A percentile compares a stretch with the other conserved stretches of the same genome.
Evolutionary conservation across 495 filamentous ascomycete genomes (phyloP).

Genomic region (Platismatia glauca): DNA sequence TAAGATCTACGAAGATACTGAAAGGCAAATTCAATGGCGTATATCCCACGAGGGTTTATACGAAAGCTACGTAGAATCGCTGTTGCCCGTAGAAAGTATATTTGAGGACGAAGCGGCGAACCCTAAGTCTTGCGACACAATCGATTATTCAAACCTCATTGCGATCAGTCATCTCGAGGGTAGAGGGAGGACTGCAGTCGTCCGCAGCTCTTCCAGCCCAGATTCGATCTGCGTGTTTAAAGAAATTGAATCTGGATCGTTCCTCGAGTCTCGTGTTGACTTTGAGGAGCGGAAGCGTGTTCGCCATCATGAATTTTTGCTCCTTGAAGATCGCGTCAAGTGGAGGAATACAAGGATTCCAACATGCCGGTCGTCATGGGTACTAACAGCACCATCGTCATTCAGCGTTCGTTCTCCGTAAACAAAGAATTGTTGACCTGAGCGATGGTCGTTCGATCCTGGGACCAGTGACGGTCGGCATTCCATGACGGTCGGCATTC

Average conservation of each 20-base stretch:
- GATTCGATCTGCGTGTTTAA: not conserved
- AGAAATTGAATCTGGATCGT: not conserved
- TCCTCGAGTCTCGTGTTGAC: not conserved
- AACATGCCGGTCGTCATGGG: too few species aligned
- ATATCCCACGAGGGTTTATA: not conserved
- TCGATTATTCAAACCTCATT: not conserved
- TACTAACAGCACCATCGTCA: too few species aligned
- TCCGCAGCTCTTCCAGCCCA: not conserved
- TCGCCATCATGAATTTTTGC: not conserved
- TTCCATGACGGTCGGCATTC: too few species aligned
- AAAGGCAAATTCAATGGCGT: not conserved
- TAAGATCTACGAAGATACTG: not conserved
- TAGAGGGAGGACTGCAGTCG: not conserved
- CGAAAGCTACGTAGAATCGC: not conserved
- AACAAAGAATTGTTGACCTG: too few species aligned
- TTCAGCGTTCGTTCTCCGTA: too few species aligned
- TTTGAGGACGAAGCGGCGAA: not conserved
- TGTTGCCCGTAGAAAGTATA: not conserved
- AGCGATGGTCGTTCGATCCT: too few species aligned
- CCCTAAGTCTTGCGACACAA: not conserved
- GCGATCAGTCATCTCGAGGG: not conserved
- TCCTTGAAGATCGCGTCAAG: too few species aligned
- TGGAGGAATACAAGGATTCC: too few species aligned
- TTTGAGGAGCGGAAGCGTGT: not conserved
- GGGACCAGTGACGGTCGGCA: too few species aligned